Evolutionary conservation across 1,139 yeast species (phyloP), one percentile per base, ranked within the genome.

Genomic region (Nematodospora anomalae): DNA sequence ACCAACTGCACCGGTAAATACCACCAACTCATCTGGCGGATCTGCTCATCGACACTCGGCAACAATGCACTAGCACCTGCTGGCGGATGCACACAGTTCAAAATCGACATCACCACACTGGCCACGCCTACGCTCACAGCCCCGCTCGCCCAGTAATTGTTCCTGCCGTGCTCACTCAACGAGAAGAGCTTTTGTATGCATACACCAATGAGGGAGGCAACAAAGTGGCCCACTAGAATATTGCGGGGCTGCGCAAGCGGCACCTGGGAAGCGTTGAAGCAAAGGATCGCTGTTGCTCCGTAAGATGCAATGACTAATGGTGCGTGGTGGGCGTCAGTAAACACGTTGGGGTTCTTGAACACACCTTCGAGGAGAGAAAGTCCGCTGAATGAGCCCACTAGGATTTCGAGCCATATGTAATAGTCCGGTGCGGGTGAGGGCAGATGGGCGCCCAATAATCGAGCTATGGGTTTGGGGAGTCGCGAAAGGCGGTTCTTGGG

Each of bases 171-270:
- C 15, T 49, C 46, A 28, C 69, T 59, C 29, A 75, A 53, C 46
- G 56, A 60, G 49, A 81, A 82, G 36, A 82, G 59, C 49, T 80
- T 81, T 41, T 68, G 70, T 18, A 82, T 56, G 42, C 80, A 65
- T 1, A 79, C 60, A 0, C 88, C 88, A 20, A 79, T 51, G 7
- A 80, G 33, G 0, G 83, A 60, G 3, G 80, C 57, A 3, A 79
- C 20, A 44, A 81, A 65, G 33, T 80, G 83, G 3, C 88, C 88
- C 34, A 74, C 37, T 5, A 81, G 42, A 0, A 81, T 62, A 52
- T 74, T 79, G 37, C 88, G 57, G 1, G 89, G 89, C 57, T 82
- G 89, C 1, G 86, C 80, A 34, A 82, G 59, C 1, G 89, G 88
- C 0, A 75, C 75, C 30, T 57, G 70, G 12, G 65, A 61, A 0